Evolutionary conservation across 2,329 filamentous ascomycete genomes (phyloP), one percentile per base, ranked within the genome.

Genomic region (Calycina herbarum): DNA sequence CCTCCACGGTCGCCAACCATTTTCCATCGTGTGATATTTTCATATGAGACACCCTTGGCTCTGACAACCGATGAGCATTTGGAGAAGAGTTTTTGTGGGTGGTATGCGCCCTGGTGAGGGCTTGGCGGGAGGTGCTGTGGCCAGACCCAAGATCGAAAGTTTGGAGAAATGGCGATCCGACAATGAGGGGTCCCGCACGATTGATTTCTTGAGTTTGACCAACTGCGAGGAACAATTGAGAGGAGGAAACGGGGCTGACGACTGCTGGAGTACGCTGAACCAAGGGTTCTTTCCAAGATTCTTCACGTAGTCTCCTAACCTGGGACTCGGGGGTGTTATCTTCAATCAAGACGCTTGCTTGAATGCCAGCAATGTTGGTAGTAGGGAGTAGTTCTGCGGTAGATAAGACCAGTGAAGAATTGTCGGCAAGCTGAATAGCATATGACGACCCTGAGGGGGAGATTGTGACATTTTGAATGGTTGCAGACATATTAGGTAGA

Each of bases 1-100:
- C 91, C 75, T 99, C 95, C 1, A 96, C 86, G 1, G 93, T 97
- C 4, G 91, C 94, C 65, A 99, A 84, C 94, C 94, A 98, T 70
- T 87, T 84, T 20, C 94, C 94, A 74, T 98, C 90, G 60, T 85
- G 81, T 56, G 91, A 94, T 71, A 95, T 87, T 56, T 89, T 85
- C 61, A 98, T 81, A 64, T 90, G 86, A 6, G 86, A 89, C 58
- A 97, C 85, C 67, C 90, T 86, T 0, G 95, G 94, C 71, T 97
- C 91, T 15, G 86, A 83, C 60, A 98, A 86, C 4, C 85, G 83
- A 61, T 86, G 84, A 5, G 91, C 88, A 69, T 90, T 89, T 15
- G 89, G 89, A 7, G 89, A 90, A 51, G 90, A 82, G 72, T 93
- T 96, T 69, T 91, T 81, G 66, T 92, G 90, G 0, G 94, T 97